Base-by-base conservation (phyloP, 306 rosid genomes). In the Ochetophila trinervis region DNA sequence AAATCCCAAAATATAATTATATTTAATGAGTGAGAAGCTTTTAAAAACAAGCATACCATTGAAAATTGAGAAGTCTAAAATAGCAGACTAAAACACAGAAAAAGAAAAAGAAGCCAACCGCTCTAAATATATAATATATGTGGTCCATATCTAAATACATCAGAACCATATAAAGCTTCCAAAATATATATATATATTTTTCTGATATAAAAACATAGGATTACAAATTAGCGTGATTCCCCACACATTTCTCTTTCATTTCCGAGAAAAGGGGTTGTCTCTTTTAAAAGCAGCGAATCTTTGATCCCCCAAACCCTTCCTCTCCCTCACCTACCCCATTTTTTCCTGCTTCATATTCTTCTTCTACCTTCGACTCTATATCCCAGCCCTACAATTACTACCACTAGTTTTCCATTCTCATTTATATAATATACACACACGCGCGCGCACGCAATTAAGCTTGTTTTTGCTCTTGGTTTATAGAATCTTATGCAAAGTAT, bases 261-360 rank as follows among this genome's bases (percentile, higher is more conserved):
- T 76, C 99, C 99, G 78, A 90, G 85, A 88, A 88, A 84, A 73
- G 83, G 30, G 60, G 32, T 27, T 79, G 87, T 89, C 96, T 75
- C 72, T 79, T 80, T 16, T 77, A 57, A 70, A 82, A 71, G 73
- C 73, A 85, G 60, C 66, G 87, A 87, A 88, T 86, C 97, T 86
- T 85, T 70, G 47, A 53, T 73, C 54, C 70, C 44, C 57, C 11
- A 65, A 15, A 7, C 47, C 44, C 49, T 48, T 40, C 54, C 30
- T 21, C 53, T 5, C n/a, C n/a, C 13, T 27, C 42, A 8, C 6
- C n/a, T 53, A 32, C 34, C 24, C 13, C n/a, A 30, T 21, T 57
- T 47, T 35, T 50, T 3, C 13, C 20, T 60, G 42, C 44, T 11
- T 14, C 15, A 14, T 36, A 47, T 50, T 34, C 36, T 22, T 49